Percentiles rank a stretch among this genome's conserved stretches.
Conservation (phyloP, 495 filamentous ascomycete genomes). For the Daldinia loculata region DNA sequence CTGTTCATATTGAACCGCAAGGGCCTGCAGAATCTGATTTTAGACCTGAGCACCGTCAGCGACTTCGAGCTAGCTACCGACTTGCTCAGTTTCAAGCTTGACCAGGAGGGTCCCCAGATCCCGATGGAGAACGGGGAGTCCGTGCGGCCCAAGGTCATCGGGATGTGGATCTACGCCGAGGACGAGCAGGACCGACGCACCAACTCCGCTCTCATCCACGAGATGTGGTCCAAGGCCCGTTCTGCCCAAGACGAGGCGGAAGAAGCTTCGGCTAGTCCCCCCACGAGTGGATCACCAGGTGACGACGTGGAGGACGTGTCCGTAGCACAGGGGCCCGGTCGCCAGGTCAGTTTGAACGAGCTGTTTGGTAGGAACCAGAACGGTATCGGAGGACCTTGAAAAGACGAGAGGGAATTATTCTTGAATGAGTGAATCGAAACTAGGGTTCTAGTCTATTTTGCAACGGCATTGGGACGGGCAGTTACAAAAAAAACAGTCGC, state of each 20-base stretch:
- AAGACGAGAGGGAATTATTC: neutral
- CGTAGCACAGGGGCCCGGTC: slow-evolving; percentile 24
- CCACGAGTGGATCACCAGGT: neutral
- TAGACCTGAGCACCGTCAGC: slow-evolving; percentile 52
- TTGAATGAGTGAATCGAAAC: neutral
- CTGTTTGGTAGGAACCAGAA: slow-evolving; percentile 34
- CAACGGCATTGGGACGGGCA: neutral
- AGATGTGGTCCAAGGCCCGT: slow-evolving; percentile 51
- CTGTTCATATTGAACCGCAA: slow-evolving; percentile 60
- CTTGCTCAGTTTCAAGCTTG: slow-evolving; percentile 56
- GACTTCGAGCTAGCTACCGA: slow-evolving; percentile 54
- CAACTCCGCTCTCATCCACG: slow-evolving; percentile 49
- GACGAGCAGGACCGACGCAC: slow-evolving; percentile 37
- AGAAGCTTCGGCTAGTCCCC: neutral
- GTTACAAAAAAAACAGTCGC: neutral
- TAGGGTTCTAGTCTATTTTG: neutral
- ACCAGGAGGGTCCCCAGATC: slow-evolving; percentile 34
- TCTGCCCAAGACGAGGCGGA: slow-evolving; percentile 20
- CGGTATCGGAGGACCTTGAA: slow-evolving; percentile 7
- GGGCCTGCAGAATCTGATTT: slow-evolving; percentile 52
- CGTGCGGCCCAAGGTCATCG: slow-evolving; percentile 47
- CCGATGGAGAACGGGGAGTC: slow-evolving; percentile 46
- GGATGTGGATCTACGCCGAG: slow-evolving; percentile 59
- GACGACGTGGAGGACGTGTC: slow-evolving; percentile 11
- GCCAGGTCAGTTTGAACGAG: slow-evolving; percentile 41